Evolutionary conservation across 169 alveolate species (phyloP), one percentile per base, ranked within the genome.

Genomic region (Neospora caninum): DNA sequence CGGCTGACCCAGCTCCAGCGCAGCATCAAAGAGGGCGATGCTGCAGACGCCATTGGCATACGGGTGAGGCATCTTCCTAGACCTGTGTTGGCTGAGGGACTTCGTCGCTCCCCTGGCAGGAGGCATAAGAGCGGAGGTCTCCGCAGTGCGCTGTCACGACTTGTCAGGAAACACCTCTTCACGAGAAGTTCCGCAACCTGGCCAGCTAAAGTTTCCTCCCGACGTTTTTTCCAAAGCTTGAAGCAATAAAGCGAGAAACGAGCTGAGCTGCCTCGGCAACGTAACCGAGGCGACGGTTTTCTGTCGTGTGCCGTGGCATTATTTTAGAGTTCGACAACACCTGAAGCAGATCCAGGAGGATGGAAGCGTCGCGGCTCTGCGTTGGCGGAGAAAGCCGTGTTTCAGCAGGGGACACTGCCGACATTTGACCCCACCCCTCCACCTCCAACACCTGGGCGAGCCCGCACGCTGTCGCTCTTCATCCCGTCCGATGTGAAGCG

Each of bases 281-380:
- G 58, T 49, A 22, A 49, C 58, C 58, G 58, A 49, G 58, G 18
- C 58, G 18, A 22, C 27, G 58, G 58, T 22, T 49, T 49, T 49
- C 58, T 49, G 0, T 13, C 9, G 58, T 49, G 36, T 64, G 78
- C 25, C 31, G 78, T 29, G 34, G 34, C 34, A n/a, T n/a, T 64
- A 20, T 64, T 16, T 25, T 29, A 64, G 78, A 64, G 78, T 64
- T 64, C 78, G 29, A 29, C 78, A 7, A 64, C 78, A 0, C 10
- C 13, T 4, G 78, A 64, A 64, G 34, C 78, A 64, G 31, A 29
- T 7, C 78, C 78, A 64, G 78, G 78, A 64, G 87, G 87, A 9
- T 78, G 87, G 87, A 78, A 78, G 87, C 41, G 87, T 18, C 87
- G 87, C 27, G 87, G 87, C 45, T 78, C 87, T 31, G 87, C 87